phyloP scores from a whole-genome alignment of 2,329 filamentous ascomycete species.

The Claviceps spartinae region DNA sequence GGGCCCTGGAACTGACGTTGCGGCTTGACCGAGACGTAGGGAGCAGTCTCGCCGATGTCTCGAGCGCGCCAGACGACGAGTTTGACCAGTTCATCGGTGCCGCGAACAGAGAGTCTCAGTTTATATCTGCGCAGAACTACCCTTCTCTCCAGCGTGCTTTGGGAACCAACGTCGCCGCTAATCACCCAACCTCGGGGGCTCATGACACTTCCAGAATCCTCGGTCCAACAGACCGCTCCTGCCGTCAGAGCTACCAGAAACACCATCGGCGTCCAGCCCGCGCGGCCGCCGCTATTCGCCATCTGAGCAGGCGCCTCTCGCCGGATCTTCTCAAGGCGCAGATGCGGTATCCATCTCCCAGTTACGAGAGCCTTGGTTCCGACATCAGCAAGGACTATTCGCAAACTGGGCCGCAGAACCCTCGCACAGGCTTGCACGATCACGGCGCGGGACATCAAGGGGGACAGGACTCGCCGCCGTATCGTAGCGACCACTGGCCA shows the following conservation, averaged over 20 bases:
- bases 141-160: not conserved
- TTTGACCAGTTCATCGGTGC: conserved; percentile 5
- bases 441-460: not conserved
- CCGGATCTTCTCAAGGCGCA: conserved; percentile 1
- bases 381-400: conserved; percentile 6
- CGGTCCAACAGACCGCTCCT: not conserved
- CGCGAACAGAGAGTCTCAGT: not conserved
- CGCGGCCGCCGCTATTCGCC: conserved; percentile 13
- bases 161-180: not conserved
- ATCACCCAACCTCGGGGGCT: not conserved
- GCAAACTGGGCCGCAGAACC: not conserved
- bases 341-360: conserved; percentile 11
- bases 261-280: conserved; percentile 9
- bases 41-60: conserved; percentile 32
- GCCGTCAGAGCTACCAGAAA: conserved; percentile 11
- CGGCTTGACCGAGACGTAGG: conserved; percentile 18
- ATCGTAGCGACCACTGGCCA: not conserved
- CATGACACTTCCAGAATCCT: too few relatives aligned
- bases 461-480: not conserved
- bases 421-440: not conserved
- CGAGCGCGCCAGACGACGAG: conserved; percentile 19
- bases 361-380: conserved; percentile 20
- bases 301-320: conserved; percentile 16
- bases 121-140: not conserved
- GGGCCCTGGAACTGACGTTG: conserved; percentile 12